Percentiles rank a stretch among this genome's conserved stretches.
phyloP scores from a whole-genome alignment of 2,329 filamentous ascomycete genomes.

The Lecanosticta acicola region DNA sequence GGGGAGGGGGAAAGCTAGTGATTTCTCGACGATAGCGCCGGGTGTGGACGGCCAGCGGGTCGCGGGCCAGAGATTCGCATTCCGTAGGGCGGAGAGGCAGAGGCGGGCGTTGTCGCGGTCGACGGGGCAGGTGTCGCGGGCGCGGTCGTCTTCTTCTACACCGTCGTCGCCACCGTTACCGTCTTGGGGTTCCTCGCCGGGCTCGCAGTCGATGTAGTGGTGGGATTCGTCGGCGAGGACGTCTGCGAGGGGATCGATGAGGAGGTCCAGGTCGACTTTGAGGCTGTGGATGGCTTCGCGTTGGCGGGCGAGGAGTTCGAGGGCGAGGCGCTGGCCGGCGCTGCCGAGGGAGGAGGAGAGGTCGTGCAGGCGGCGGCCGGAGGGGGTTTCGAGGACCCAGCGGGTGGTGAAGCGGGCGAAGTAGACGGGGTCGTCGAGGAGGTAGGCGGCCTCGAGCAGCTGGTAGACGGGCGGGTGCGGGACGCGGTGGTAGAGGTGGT shows the following conservation, averaged over 20 bases:
- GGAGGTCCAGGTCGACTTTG: conserved; percentile 21
- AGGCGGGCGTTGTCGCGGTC: conserved; percentile 20
- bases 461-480: conserved; percentile 11
- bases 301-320: conserved; percentile 16
- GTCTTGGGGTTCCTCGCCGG: conserved; percentile 20
- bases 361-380: conserved; percentile 3
- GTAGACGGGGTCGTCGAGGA: conserved; percentile 27
- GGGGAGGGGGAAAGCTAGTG: conserved; percentile 20
- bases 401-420: conserved; percentile 28
- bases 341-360: conserved; percentile 3
- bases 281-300: conserved; percentile 9
- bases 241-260: conserved; percentile 23
- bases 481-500: conserved; percentile 22
- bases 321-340: conserved; percentile 7
- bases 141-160: background rate
- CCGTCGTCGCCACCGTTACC: conserved; percentile 14
- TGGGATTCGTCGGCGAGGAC: conserved; percentile 19
- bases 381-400: conserved; percentile 17
- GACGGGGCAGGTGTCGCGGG: conserved; percentile 16
- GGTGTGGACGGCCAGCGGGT: conserved; percentile 17
- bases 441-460: conserved; percentile 22
- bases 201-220: conserved; percentile 28
- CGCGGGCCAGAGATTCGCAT: conserved; percentile 27
- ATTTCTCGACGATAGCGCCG: conserved; percentile 9
- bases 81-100: conserved; percentile 25